Base-by-base conservation (phyloP, 805 yeast genomes). In the Myxozyma geophila region DNA sequence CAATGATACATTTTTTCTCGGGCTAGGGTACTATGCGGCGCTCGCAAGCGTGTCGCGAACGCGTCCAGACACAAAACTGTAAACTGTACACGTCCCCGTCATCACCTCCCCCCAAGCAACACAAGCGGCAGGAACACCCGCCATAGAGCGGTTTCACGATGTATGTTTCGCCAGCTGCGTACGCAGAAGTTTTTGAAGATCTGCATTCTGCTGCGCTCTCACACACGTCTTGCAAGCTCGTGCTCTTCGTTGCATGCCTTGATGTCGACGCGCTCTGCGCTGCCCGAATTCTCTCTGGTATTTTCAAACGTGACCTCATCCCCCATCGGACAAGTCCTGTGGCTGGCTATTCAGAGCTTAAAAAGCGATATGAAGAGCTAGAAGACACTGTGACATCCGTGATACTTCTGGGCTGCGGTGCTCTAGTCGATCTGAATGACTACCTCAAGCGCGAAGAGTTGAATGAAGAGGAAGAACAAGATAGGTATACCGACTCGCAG, bases 261-360 rank as follows among this genome's bases (percentile, higher is more conserved):
- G 90, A 88, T 74, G 87, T 95, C 36, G 99, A 95, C 77, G 91
- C 98, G 47, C 79, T 95, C 15, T 93, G 98, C 78, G 90, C 96
- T 0, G 86, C 96, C 37, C 87, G 86, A 73, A 88, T 92, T 72
- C 78, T 95, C 28, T 81, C 92, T 19, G 75, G 81, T 46, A 78
- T 90, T 53, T 80, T 95, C 67, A 88, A 90, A 76, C 87, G 88
- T 67, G 93, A 90, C 70, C 81, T 93, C 71, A 85, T 95, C 15
- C 96, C 92, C 67, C 90, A 87, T 74, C 97, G 93, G 75, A 79
- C 92, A 58, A 86, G 91, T 10, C 99, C 99, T 0, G 93, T 95
- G 10, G 92, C 90, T 19, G 99, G 99, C 0, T 93, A 91, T 73
- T 77, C 87, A 10, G 97, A 92, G 69, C 78, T 96, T 46, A 51